Evolutionary conservation across 2,329 filamentous ascomycete species (phyloP), one percentile per base, ranked within the genome.

Genomic region (Sclerotinia spermophila): DNA sequence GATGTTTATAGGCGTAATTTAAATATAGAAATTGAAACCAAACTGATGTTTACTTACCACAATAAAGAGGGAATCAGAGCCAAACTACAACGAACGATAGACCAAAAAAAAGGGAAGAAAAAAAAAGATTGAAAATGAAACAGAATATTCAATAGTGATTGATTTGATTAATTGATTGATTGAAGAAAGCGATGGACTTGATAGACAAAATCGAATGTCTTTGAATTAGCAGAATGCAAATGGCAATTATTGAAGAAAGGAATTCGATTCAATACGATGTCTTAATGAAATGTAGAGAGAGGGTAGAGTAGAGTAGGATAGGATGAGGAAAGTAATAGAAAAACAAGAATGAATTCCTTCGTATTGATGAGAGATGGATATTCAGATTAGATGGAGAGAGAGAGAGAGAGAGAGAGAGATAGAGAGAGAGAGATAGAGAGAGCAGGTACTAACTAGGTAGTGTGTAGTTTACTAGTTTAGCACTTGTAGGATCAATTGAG

Each of bases 1-100:
- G 67, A 68, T 68, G 55, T 68, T 42, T 56, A 68, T 68, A 44
- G 55, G 67, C 42, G 56, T 42, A 45, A 48, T 61, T 61, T 68
- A 68, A 68, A 68, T 33, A 38, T 61, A 33, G 67, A 68, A 38
- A 51, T 30, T 5, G 24, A 44, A 68, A 35, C 4, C 35, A n/a
- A 44, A 33, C 42, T 17, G 35, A 45, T 35, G 10, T 40, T 30
- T 33, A 61, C 67, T 68, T 68, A 68, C 67, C 33, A 42, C 15
- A 7, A 64, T 6, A 48, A 30, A 33, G 60, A 35, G 60, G 40
- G 24, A 27, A 19, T 60, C 35, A 60, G 48, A 60, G 30, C 59
- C 59, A 53, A 30, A 40, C 21, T 40, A 53, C n/a, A 53, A 40
- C 24, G 33, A 53, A 40, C 24, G 33, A 65, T 53, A 19, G 45